Base-by-base conservation (phyloP, 768 basidiomycete genomes). In the Pseudohyphozyma bogoriensis region DNA sequence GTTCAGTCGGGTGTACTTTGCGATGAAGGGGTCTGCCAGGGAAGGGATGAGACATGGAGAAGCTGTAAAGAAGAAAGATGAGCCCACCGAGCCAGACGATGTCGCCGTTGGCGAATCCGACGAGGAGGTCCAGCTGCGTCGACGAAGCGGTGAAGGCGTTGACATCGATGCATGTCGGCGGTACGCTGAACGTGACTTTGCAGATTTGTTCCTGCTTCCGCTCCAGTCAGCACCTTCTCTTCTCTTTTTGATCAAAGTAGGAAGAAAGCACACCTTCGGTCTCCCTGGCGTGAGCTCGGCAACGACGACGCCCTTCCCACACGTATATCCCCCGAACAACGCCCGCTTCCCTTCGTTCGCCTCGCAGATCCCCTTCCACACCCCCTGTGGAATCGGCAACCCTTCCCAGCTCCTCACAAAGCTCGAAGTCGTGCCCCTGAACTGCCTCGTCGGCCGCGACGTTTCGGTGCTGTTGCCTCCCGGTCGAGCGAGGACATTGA, bases 41-140 rank as follows among this genome's bases (percentile, higher is more conserved):
- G 26, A 45, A 22, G 6, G 47, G 22, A 29, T 54, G 28, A 73
- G 91, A 91, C 73, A 91, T 91, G 24, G 89, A 51, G 11, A 22
- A 24, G 12, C 18, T 39, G 29, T 55, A 10, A 47, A 33, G 10
- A 45, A 10, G 26, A 29, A 54, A 1, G 33, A 33, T 3, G 53
- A 56, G 46, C 40, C 29, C 64, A 87, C 92, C 92, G 57, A 97
- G 78, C 95, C 95, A 97, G 51, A 97, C 76, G 39, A 99, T 77
- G 75, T 99, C 95, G n/a, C 95, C 95, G 0, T 91, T 87, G 63
- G 78, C 80, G 72, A 95, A 96, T 8, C 93, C 95, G 68, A 96
- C 85, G 60, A 96, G 80, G 9, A 95, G 78, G 69, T 96, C 92
- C 36, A 96, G 74, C 46, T 83, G 82, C 44, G 89, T 85, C 15